Conservation (phyloP, 176 grass and related monocot genomes). For the Cenchrus fungigraminus region DNA sequence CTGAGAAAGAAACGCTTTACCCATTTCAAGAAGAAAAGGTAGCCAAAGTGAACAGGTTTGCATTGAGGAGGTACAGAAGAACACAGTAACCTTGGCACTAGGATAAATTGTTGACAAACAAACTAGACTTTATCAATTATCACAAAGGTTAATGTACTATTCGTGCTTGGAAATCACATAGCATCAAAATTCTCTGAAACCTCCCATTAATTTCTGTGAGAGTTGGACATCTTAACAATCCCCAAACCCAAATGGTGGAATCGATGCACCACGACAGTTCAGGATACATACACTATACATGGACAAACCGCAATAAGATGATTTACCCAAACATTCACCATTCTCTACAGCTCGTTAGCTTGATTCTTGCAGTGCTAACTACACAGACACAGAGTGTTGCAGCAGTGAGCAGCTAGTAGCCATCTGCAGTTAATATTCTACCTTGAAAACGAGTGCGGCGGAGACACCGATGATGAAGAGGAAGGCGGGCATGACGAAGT, state of each 20-base stretch:
- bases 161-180: background rate
- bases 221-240: background rate
- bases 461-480: conserved; percentile 94
- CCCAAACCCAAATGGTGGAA: background rate
- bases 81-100: background rate
- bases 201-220: background rate
- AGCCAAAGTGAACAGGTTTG: background rate
- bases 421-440: conserved; percentile 30
- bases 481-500: conserved; percentile 94
- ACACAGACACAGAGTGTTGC: background rate
- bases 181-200: background rate
- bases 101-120: background rate
- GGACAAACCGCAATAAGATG: background rate
- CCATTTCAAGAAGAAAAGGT: conserved; percentile 16
- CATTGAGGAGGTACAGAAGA: background rate
- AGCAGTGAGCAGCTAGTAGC: background rate
- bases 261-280: background rate
- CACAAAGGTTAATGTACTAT: background rate
- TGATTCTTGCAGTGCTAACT: background rate
- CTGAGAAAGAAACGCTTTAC: background rate
- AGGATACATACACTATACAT: background rate
- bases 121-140: background rate
- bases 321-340: background rate
- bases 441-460: conserved; percentile 88
- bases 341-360: background rate